Conservation (phyloP, 208 protist genomes). For the Leptomonas pyrrhocoris region DNA sequence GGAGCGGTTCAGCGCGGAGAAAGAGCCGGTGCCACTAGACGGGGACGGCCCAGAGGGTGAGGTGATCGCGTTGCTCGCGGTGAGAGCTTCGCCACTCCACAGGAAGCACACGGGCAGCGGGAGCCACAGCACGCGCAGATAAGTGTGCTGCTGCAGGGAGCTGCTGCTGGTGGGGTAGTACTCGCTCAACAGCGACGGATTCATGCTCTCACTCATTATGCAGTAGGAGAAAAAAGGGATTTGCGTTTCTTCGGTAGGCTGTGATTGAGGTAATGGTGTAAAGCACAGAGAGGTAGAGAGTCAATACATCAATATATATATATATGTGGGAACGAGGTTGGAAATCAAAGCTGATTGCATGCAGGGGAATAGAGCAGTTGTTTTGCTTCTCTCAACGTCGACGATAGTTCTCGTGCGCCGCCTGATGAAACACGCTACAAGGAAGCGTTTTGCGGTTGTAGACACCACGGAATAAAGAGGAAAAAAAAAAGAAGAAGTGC, state of each 20-base stretch:
- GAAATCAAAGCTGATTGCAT: too few relatives aligned
- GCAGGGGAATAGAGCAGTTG: too few relatives aligned
- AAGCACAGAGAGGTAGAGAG: too few relatives aligned
- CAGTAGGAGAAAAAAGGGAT: too few relatives aligned
- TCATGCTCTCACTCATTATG: conserved; percentile 19
- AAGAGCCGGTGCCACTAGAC: background rate
- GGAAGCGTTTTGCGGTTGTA: background rate
- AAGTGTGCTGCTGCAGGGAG: conserved; percentile 59
- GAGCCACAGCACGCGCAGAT: conserved; percentile 76
- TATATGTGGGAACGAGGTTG: background rate
- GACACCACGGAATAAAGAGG: background rate
- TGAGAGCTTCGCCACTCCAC: conserved; percentile 31
- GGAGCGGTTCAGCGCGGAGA: conserved; percentile 4
- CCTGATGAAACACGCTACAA: background rate
- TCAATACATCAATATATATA: background rate
- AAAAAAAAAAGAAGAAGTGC: conserved; percentile 3
- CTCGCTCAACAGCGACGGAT: conserved; percentile 33
- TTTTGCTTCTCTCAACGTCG: too few relatives aligned
- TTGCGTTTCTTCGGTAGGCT: too few relatives aligned
- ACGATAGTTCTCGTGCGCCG: too few relatives aligned
- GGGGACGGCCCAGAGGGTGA: background rate
- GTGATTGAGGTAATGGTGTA: too few relatives aligned
- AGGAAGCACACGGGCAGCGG: conserved; percentile 58
- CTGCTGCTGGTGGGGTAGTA: conserved; percentile 56
- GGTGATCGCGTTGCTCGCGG: background rate